Evolutionary conservation across 306 rosid genomes (phyloP).

Genomic region (Rubus parviflorus): DNA sequence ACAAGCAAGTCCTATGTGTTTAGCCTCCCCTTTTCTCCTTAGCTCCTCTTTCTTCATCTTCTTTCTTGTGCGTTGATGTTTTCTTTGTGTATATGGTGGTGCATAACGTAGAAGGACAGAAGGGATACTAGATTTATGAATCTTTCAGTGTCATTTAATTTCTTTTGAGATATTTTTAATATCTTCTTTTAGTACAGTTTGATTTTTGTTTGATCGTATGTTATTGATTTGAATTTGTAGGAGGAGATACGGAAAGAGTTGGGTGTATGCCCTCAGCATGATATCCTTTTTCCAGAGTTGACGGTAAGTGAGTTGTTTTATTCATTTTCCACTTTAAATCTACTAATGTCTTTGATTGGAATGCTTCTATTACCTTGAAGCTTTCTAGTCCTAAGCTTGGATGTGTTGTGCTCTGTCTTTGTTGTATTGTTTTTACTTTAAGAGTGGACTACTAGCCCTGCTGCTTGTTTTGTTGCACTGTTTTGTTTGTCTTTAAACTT

Average conservation of each 20-base stretch:
- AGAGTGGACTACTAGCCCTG: not conserved
- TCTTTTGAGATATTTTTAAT: not conserved
- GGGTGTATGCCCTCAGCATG: constrained; percentile 97
- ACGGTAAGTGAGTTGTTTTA: constrained; percentile 58
- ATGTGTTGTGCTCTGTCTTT: not conserved
- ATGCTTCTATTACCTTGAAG: not conserved
- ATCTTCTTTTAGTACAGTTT: not conserved
- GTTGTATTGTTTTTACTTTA: not conserved
- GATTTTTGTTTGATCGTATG: constrained; percentile 8
- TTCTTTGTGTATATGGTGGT: not conserved
- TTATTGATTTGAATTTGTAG: constrained; percentile 40
- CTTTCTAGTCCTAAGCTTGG: not conserved
- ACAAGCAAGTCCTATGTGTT: no score
- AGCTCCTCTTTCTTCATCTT: not conserved
- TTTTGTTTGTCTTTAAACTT: not conserved
- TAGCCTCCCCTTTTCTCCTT: not conserved
- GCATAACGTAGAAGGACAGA: not conserved
- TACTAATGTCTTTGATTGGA: constrained; percentile 1
- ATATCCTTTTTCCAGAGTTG: constrained; percentile 89
- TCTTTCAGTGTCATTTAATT: not conserved
- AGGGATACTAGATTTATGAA: not conserved
- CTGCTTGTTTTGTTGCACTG: not conserved
- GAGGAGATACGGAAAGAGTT: constrained; percentile 92
- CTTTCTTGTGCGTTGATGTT: not conserved
- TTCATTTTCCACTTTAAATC: constrained; percentile 22